Percentiles rank a stretch among this genome's conserved stretches.
These are phyloP conservation scores for Hypericum perforatum DNA, from an alignment of 345 rosid species.

Conservation along the genomic window DNA sequence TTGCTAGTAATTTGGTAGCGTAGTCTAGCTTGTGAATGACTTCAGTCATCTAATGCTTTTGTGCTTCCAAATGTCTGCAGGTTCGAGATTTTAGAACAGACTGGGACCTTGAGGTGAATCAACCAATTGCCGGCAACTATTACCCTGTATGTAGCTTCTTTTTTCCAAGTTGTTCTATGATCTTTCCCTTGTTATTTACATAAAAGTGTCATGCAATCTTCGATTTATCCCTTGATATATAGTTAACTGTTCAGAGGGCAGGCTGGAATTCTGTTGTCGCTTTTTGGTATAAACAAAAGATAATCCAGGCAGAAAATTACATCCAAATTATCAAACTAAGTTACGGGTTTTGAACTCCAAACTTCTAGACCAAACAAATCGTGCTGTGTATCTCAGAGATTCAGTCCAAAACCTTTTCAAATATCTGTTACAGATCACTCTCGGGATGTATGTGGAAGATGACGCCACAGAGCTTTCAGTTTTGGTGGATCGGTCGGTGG, in stretches of 20 bases:
- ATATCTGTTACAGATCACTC: conserved; percentile 43
- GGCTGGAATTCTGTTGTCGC: no score
- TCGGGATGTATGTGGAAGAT: conserved; percentile 76
- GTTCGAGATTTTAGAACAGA: conserved; percentile 74
- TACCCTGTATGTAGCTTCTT: conserved; percentile 56
- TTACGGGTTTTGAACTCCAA: no score
- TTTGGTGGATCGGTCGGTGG: conserved; percentile 83
- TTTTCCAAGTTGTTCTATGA: not conserved
- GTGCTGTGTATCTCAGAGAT: no score
- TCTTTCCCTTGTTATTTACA: no score
- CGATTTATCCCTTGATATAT: no score
- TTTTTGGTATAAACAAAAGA: no score
- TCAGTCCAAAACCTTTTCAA: no score
- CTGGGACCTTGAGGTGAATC: conserved; percentile 76
- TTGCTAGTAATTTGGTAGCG: not conserved
- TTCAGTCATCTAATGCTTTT: conserved; percentile 4
- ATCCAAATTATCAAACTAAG: no score
- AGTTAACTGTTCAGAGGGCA: no score
- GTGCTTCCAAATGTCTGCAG: conserved; percentile 30
- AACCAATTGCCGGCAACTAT: conserved; percentile 88
- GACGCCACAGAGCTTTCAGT: conserved; percentile 59
- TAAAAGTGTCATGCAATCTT: no score
- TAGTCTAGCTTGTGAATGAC: not conserved
- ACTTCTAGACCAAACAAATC: no score
- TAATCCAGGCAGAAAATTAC: no score